Evolutionary conservation across 371 early-diverging fungal genomes (phyloP).

Genomic region (Mycotypha africana): DNA sequence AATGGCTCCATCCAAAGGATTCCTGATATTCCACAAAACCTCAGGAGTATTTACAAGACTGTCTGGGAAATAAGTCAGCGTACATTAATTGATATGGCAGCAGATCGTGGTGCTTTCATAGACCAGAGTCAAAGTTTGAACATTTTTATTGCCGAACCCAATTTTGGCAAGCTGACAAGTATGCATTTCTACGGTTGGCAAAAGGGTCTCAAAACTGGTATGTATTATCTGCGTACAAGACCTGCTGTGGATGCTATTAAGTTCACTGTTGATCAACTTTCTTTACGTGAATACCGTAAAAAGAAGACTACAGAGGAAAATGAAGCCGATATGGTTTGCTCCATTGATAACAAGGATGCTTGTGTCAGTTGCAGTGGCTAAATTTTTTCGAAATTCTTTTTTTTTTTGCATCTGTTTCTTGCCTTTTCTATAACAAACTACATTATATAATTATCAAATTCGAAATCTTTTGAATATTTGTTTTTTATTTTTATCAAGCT

Average conservation of each 20-base stretch:
- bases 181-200: conserved; percentile 99
- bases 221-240: conserved; percentile 97
- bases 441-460: too few species aligned
- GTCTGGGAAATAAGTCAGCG: conserved; percentile 97
- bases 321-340: conserved; percentile 73
- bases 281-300: conserved; percentile 29
- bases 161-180: conserved; percentile 87
- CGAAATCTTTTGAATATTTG: too few species aligned
- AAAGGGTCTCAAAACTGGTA: conserved; percentile 98
- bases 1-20: conserved; percentile 91
- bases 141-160: conserved; percentile 93
- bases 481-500: too few species aligned
- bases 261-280: conserved; percentile 45
- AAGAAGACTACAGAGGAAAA: conserved; percentile 24
- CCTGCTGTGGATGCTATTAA: conserved; percentile 98
- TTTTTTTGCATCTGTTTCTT: too few species aligned
- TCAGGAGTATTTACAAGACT: conserved; percentile 96
- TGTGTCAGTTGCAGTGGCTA: conserved; percentile 89
- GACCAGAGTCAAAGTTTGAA: conserved; percentile 98
- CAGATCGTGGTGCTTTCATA: conserved; percentile 94
- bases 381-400: conserved; percentile 4
- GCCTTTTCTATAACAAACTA: too few species aligned
- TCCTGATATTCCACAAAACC: conserved; percentile 71
- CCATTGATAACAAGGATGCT: conserved; percentile 87
- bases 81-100: conserved; percentile 74